Evolutionary conservation across 495 filamentous ascomycete genomes (phyloP), one percentile per base, ranked within the genome.

Genomic region (Penicillium tannophilum): DNA sequence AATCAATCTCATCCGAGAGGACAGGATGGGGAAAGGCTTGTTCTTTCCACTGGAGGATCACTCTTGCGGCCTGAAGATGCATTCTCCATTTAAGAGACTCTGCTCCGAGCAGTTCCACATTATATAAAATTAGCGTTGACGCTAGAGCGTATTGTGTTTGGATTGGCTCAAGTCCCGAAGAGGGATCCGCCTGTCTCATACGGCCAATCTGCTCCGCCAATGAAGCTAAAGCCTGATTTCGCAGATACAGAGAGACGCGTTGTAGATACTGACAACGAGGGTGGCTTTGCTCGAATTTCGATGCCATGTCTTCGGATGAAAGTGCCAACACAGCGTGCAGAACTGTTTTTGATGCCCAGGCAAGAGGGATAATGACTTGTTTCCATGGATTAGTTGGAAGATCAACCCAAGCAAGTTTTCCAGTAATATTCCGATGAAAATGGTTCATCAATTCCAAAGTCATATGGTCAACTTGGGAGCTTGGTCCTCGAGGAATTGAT

Each of bases 1-100:
- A 51, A 30, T 66, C 63, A 1, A 59, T 56, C 26, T 41, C 24
- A 17, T 56, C 41, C 14, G 55, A 24, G 10, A 59, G 41, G 10
- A 43, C 20, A 10, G 47, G n/a, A 12, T 30, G 26, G 26, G 45
- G 33, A 30, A 52, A 45, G 11, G 55, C 47, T 17, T 63, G 62
- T 31, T 50, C 31, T 23, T 53, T 64, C 63, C 61, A 63, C 31
- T 63, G 60, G 4, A 63, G 30, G 19, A 70, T 61, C 14, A 56
- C 54, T 4, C 63, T 53, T 17, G 66, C 63, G 9, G 58, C 63
- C n/a, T 64, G 49, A 8, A 69, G 54, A 42, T 69, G 66, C 20
- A 69, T 57, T 17, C 53, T 52, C 66, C 66, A 69, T 42, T 56
- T 61, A 7, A 55, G 28, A 20, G 44, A 33, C 24, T 66, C 55